Evolutionary conservation across 2,329 filamentous ascomycete species (phyloP).

Genomic region (Fusarium gaditjirri): DNA sequence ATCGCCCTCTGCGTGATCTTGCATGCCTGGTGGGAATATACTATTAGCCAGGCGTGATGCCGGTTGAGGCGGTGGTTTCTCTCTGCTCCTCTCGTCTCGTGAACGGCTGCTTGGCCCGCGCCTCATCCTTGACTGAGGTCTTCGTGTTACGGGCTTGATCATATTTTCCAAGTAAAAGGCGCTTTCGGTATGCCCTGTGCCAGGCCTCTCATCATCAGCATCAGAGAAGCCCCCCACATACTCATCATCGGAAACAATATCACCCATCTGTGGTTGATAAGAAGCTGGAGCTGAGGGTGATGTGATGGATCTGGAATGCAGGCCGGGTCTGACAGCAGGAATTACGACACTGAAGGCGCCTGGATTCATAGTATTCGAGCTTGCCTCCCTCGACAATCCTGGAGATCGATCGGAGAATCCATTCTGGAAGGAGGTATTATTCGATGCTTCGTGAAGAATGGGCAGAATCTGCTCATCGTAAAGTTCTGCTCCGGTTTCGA

Average conservation of each 20-base stretch:
- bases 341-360: conserved; percentile 63
- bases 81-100: conserved; percentile 48
- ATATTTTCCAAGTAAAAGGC: conserved; percentile 70
- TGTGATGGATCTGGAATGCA: conserved; percentile 86
- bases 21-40: conserved; percentile 47
- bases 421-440: conserved; percentile 85
- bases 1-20: conserved; percentile 52
- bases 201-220: conserved; percentile 69
- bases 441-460: conserved; percentile 87
- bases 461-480: conserved; percentile 95
- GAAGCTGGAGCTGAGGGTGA: conserved; percentile 74
- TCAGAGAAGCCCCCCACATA: conserved; percentile 80
- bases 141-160: conserved; percentile 67
- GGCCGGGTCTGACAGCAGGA: conserved; percentile 64
- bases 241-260: conserved; percentile 82
- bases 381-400: conserved; percentile 68
- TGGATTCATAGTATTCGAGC: conserved; percentile 71
- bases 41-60: conserved; percentile 55
- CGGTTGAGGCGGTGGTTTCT: conserved; percentile 53
- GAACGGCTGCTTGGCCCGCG: conserved; percentile 49
- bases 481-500: conserved; percentile 80
- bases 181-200: conserved; percentile 53
- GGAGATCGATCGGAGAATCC: conserved; percentile 82
- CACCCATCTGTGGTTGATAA: conserved; percentile 65
- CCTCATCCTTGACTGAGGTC: conserved; percentile 59